Evolutionary conservation across 495 filamentous ascomycete genomes (phyloP), one percentile per base, ranked within the genome.

Genomic region (Aspergillus cavernicola): DNA sequence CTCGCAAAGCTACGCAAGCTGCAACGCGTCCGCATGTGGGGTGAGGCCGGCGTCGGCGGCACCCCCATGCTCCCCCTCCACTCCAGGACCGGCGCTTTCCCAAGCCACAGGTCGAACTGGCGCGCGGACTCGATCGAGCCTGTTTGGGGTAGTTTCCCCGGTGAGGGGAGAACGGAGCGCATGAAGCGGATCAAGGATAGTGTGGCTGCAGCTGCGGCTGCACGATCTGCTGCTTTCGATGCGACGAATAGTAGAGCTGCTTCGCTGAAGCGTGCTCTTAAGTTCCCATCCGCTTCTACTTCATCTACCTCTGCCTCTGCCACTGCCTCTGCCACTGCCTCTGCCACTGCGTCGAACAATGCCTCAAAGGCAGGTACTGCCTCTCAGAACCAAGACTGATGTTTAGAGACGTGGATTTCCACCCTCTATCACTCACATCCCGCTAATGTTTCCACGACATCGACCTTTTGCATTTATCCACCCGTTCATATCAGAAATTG

Each of bases 1-100:
- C 74, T 97, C 16, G 77, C 77, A 19, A 92, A 88, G 66, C 79
- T 98, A 36, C 82, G 88, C 42, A 86, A 86, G 66, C 85, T 97
- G 26, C 92, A 96, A 69, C 81, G 91, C 39, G 82, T 98, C 54
- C 90, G 87, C 52, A 97, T 97, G 92, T 92, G 77, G 77, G 78
- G 77, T 32, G 77, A 80, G 56, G 57, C 69, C 11, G 72, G 73
- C 23, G 67, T 61, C 13, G 73, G 72, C 18, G 64, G 66, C 32
- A 48, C 57, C 6, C 64, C 69, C 15, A 55, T 75, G 31, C 58
- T 63, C 10, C 58, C 63, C 1, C 58, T 75, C 20, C 60, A 67
- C 26, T 53, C 66, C 4, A 59, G 69, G 29, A 55, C 36, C 16
- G 43, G 67, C 26, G 50, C 57, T 1, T 18, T 63, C 7, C 38